Evolutionary conservation across 192 early-diverging fungal genomes (phyloP), one percentile per base, ranked within the genome.

Genomic region (Coemansia sp.): DNA sequence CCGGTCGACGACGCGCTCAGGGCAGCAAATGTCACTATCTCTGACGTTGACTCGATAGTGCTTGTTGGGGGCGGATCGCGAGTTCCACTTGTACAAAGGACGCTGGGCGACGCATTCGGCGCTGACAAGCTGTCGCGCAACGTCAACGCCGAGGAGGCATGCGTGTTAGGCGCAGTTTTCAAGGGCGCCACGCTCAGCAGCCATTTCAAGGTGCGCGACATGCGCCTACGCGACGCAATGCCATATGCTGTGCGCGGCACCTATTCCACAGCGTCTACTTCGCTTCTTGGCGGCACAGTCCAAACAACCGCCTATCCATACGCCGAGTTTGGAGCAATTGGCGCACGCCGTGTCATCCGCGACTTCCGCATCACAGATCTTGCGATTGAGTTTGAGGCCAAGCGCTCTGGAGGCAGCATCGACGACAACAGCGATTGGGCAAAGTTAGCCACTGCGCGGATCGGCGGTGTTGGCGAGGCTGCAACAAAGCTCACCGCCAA

Each of bases 141-240:
- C 63, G 87, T 99, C 42, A 97, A 99, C 68, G 91, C 85, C 45
- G 97, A 99, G 63, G 97, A 99, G 84, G 95, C 96, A 15, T 92
- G 91, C 36, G 96, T 95, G 34, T 74, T 93, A 67, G 89, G 89
- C 35, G 95, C 94, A 55, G 93, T 88, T 7, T 93, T 96, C 83
- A 86, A 87, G 55, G 93, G 89, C 32, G 97, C 97, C 5, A 83
- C 85, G 49, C 75, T 95, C 46, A 94, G 91, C 70, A 85, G 87
- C 65, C 90, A 91, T 67, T 97, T 98, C 84, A 87, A 87, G 66
- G 87, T 95, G 42, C 86, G 90, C 57, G 88, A 92, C 66, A 89
- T 97, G 61, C 85, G 83, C 43, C 81, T 99, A 67, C 93, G 92
- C 79, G 97, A 99, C 61, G 74, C 95, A 17, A 88, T 87, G 33